Evolutionary conservation across 1,139 yeast species (phyloP), one percentile per base, ranked within the genome.

Genomic region (Taphrina communis): DNA sequence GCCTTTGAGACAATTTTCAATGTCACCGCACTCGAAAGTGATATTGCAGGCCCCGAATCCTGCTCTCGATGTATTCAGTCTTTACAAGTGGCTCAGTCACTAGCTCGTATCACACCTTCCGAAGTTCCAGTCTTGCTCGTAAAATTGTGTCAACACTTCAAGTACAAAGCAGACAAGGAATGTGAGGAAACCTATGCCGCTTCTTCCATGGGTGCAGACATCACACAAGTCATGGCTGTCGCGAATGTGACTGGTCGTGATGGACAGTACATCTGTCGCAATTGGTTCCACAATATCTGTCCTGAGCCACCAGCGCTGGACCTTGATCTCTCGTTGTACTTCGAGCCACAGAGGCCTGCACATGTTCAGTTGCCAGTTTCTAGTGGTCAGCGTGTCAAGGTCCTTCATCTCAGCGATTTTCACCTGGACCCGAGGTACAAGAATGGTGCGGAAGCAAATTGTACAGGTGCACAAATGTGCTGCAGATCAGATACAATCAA

Each of bases 361-460:
- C 79, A 82, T 71, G 75, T 76, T n/a, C 74, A 78, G 8, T 79
- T 80, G 6, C 80, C 81, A 7, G 74, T 73, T 21, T 77, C 81
- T n/a, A 52, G 57, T 35, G 77, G 79, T 25, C 80, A 80, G 65
- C 80, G 82, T 8, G 85, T 86, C 77, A 85, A 86, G 71, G 89
- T 86, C 19, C 79, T 86, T 70, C 90, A 86, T 74, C 74, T 86
- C 48, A 82, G 86, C 46, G 90, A 86, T 75, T 84, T 86, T 78
- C 90, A 86, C 75, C 77, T 85, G 62, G 85, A 86, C 75, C 76
- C 83, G 70, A 82, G 85, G 69, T 86, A 85, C 76, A 75, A 79
- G 25, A 79, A 84, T n/a, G 89, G 89, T 21, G 75, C 84, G 12
- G 90, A 86, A 76, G 83, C 84, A 39, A 85, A 86, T 74, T 86